These are phyloP conservation scores for barley (Hordeum vulgare) DNA, from an alignment of 176 grass and related monocot species.

Conservation along the genomic window MorexV3_pseudomolecules_assembly NC_058522.1:526493005-526493504, in stretches of 20 bases:
- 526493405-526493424: neutral
- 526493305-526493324: neutral
- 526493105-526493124: neutral
- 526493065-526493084: neutral
- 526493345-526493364: neutral
- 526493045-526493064: neutral
- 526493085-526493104: slow-evolving; percentile 8
- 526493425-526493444: neutral
- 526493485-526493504: too few relatives aligned
- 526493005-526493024: neutral
- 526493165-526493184: neutral
- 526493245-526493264: neutral
- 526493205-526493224: neutral
- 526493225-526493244: neutral
- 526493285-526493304: neutral
- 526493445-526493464: too few relatives aligned
- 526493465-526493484: too few relatives aligned
- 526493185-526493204: neutral
- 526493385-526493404: slow-evolving; percentile 9
- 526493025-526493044: neutral
- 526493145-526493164: neutral
- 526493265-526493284: neutral
- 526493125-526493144: neutral
- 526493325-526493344: neutral
- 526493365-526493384: neutral